Evolutionary conservation across 2,329 filamentous ascomycete genomes (phyloP), one percentile per base, ranked within the genome.

Genomic region (Penicillium brevicompactum): DNA sequence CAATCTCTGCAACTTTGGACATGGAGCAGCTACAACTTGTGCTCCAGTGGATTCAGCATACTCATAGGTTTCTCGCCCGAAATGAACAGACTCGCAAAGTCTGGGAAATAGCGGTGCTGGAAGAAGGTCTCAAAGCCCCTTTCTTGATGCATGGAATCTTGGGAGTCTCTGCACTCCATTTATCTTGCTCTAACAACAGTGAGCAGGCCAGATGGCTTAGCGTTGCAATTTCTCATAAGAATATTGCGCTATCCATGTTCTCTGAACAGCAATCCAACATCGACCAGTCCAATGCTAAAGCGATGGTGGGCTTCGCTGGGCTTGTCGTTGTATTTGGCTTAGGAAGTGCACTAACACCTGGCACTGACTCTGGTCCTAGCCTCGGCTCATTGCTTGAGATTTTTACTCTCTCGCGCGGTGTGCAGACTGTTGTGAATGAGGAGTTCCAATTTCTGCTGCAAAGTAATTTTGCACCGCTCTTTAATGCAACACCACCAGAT

Each of bases 111-210:
- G 32, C 54, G 8, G 46, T 65, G 0, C 49, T 64, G 4, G 52
- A 64, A 21, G 65, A 67, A 43, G 65, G 60, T 5, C 45, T 67
- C 1, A 45, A 50, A 4, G 44, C 53, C 1, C 64, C 64, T 4
- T 64, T 65, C 11, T 51, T 67, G 1, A 66, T 67, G 65, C 65
- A 67, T 31, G 65, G 65, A 2, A 64, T 67, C 5, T 42, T 67
- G 14, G 63, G 63, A 1, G 34, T 67, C 2, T 63, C 65, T 2
- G 65, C 65, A 6, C 42, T 67, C 4, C 65, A 67, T 44, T 31
- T 67, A 5, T 58, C 60, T 7, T 49, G 53, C 38, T 37, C 59
- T 7, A 48, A 38, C 4, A 24, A 49, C 5, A n/a, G 46, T 14
- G 46, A 44, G 5, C 48, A 55, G 30, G 30, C 52, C 1, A 51